Conservation (phyloP, 768 basidiomycete genomes). For the Tylopilus intermedius region DNA sequence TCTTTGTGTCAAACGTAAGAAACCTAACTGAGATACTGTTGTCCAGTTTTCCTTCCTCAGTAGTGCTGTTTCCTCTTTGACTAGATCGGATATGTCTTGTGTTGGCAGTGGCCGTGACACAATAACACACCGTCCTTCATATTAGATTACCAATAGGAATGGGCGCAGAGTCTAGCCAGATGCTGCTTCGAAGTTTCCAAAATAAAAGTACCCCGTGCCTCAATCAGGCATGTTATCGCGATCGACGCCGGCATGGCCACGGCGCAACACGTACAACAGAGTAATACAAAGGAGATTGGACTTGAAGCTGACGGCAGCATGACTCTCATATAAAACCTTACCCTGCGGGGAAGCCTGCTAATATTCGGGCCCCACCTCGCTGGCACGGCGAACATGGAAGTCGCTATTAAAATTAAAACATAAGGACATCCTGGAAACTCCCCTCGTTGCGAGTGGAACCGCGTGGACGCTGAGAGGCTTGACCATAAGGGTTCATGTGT, state of each 20-base stretch:
- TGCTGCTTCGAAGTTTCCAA: conserved; percentile 3
- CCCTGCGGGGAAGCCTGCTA: conserved; percentile 17
- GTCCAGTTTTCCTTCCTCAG: background rate
- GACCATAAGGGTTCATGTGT: conserved; percentile 30
- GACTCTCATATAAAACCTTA: conserved; percentile 6
- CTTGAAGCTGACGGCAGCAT: conserved; percentile 45
- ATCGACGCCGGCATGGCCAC: conserved; percentile 24
- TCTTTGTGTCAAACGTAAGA: background rate
- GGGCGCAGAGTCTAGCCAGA: conserved; percentile 12
- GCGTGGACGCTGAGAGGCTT: conserved; percentile 24
- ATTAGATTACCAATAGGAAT: conserved; percentile 8
- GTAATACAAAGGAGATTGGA: conserved; percentile 48
- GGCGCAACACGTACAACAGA: conserved; percentile 15
- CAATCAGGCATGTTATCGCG: conserved; percentile 25
- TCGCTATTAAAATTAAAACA: conserved; percentile 13
- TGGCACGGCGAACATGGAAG: conserved; percentile 7
- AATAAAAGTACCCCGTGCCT: conserved; percentile 18
- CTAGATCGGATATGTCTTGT: conserved; percentile 4
- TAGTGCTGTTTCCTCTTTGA: background rate
- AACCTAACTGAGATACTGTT: background rate
- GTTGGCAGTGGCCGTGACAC: conserved; percentile 3
- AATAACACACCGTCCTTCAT: conserved; percentile 11
- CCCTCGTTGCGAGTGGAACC: conserved; percentile 20
- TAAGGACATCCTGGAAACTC: conserved; percentile 9
- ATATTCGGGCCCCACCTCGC: conserved; percentile 1